Evolutionary conservation across 306 rosid species (phyloP).

Genomic region (Inga laurina): DNA sequence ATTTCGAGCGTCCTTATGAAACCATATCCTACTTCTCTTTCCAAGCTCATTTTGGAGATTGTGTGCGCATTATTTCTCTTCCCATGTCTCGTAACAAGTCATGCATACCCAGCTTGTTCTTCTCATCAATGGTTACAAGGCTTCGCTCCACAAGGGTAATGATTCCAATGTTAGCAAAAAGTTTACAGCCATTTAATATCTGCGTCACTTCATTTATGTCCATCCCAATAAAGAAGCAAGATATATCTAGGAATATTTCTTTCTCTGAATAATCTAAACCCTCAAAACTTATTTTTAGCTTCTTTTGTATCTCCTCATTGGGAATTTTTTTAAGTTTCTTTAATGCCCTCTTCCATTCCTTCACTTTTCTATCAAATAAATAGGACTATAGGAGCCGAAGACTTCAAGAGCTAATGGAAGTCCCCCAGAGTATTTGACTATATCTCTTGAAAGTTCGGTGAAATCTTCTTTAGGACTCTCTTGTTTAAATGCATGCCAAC

Average conservation of each 20-base stretch:
- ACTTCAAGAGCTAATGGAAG: background rate
- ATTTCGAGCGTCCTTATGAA: background rate
- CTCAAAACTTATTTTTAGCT: no score
- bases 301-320: background rate
- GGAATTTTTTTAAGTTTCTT: background rate
- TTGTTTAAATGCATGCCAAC: background rate
- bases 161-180: background rate
- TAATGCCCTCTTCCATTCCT: background rate
- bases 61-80: background rate
- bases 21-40: background rate
- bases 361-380: background rate
- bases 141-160: background rate
- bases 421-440: background rate
- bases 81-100: background rate
- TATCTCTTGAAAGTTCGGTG: background rate
- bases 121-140: background rate
- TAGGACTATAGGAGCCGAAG: background rate
- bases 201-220: no score
- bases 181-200: no score
- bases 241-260: no score
- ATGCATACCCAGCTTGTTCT: background rate
- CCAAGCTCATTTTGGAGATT: background rate
- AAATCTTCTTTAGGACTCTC: background rate
- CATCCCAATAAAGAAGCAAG: no score
- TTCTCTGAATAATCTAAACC: no score